A percentile compares a stretch with the other conserved stretches of the same genome.
phyloP scores from a whole-genome alignment of 1,284 basidiomycete species.

The Pyrrhoderma lamaoense region DNA sequence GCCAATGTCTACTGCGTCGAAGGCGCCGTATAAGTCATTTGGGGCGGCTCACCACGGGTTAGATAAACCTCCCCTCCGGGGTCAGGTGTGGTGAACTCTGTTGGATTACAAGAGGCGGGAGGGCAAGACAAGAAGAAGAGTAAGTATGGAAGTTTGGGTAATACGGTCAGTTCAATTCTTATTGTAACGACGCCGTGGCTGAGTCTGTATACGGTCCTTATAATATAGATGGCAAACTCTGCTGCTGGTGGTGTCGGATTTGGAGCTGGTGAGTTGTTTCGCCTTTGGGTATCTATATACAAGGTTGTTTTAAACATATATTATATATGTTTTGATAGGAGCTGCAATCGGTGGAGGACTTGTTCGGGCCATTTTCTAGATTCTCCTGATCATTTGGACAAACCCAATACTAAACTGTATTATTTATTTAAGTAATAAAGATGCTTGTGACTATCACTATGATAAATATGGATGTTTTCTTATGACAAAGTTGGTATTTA shows the following conservation, averaged over 20 bases:
- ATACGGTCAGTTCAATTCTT: constrained; percentile 15
- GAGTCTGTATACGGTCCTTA: constrained; percentile 7
- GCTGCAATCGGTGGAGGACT: constrained; percentile 41
- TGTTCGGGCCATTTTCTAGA: constrained; percentile 38
- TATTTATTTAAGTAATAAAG: no score
- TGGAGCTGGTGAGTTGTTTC: constrained; percentile 60
- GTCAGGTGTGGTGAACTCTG: constrained; percentile 15
- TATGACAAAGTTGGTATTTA: no score
- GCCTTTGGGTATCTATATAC: no score
- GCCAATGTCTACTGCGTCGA: constrained; percentile 14
- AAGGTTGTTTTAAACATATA: neutral
- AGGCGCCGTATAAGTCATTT: constrained; percentile 15
- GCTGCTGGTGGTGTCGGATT: constrained; percentile 69
- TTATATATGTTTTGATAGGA: constrained; percentile 25
- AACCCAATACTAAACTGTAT: no score
- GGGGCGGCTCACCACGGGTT: constrained; percentile 16
- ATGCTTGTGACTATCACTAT: no score
- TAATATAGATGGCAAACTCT: constrained; percentile 49
- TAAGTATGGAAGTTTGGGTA: constrained; percentile 23
- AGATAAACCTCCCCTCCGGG: constrained; percentile 16
- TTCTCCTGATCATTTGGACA: no score
- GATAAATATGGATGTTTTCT: no score
- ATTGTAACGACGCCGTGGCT: no score
- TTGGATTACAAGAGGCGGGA: constrained; percentile 17
- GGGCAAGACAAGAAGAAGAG: constrained; percentile 24